These are phyloP conservation scores for Candida qinlingensis DNA, from an alignment of 805 yeast genomes.

Conservation along the genomic window DNA sequence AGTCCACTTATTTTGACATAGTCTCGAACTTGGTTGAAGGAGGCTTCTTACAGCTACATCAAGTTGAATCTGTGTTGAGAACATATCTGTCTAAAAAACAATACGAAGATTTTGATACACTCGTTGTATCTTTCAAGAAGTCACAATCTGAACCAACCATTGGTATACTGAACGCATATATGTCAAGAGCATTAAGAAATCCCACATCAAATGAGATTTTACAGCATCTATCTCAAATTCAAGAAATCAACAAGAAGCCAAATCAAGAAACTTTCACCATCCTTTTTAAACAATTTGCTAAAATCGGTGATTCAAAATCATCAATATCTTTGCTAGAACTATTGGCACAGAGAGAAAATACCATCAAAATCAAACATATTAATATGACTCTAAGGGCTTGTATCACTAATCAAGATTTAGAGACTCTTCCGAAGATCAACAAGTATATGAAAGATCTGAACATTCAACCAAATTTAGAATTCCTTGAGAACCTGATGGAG, in stretches of 20 bases:
- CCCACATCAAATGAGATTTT: background rate
- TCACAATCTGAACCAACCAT: background rate
- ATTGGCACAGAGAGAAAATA: conserved; percentile 6
- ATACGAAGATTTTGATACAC: background rate
- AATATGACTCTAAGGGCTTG: conserved; percentile 11
- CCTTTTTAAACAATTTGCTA: conserved; percentile 17
- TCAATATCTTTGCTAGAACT: conserved; percentile 15
- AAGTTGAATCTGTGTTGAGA: background rate
- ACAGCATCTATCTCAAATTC: conserved; percentile 1
- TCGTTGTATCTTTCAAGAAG: background rate
- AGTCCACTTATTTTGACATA: background rate
- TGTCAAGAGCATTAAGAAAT: background rate
- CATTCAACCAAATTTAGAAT: conserved; percentile 10
- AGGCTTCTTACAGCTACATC: background rate
- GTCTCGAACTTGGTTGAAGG: background rate
- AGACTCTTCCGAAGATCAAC: conserved; percentile 8
- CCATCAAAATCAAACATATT: conserved; percentile 2
- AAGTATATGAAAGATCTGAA: conserved; percentile 9
- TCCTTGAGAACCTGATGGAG: conserved; percentile 13
- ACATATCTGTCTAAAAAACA: background rate
- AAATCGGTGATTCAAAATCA: conserved; percentile 16
- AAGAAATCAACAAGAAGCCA: conserved; percentile 7
- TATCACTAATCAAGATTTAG: conserved; percentile 10
- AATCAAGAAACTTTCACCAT: conserved; percentile 12
- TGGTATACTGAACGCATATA: conserved; percentile 2